Base-by-base conservation (phyloP, 495 filamentous ascomycete species). In the Ascodesmis nigricans region DNA sequence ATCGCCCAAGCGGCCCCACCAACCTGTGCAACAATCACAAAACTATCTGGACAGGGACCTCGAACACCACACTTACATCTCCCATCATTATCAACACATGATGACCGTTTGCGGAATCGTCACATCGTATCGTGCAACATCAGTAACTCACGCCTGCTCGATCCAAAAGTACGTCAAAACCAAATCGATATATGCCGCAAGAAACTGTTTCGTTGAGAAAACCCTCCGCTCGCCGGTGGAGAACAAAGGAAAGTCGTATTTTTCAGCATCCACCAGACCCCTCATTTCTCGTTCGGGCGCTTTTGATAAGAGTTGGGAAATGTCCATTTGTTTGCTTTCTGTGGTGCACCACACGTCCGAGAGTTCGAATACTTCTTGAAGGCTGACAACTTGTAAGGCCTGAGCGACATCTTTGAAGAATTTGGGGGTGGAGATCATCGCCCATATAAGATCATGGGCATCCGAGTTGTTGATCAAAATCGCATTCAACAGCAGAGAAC, bases 31-130 rank as follows among this genome's bases (percentile, higher is more conserved):
- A n/a, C n/a, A n/a, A n/a, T n/a, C n/a, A n/a, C n/a, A n/a, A n/a
- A n/a, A n/a, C n/a, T n/a, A n/a, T n/a, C n/a, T n/a, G n/a, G n/a
- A n/a, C n/a, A n/a, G n/a, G n/a, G n/a, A n/a, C n/a, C n/a, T n/a
- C n/a, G n/a, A n/a, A n/a, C n/a, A n/a, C n/a, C n/a, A n/a, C n/a
- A n/a, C n/a, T n/a, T n/a, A n/a, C n/a, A n/a, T n/a, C n/a, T n/a
- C n/a, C n/a, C n/a, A n/a, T n/a, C n/a, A n/a, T n/a, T n/a, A n/a
- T 25, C 23, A 44, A 20, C 41, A 41, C 38, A 44, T 41, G 1
- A 17, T 44, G 7, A 44, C 27, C 26, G 37, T 41, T 4, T 42
- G 38, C 7, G 38, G 41, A 20, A 41, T 19, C n/a, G 31, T 43
- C 1, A 21, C 33, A 21, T 44, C 41, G 21, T 44, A 41, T 11